Evolutionary conservation across 805 yeast genomes (phyloP).

Genomic region (Metschnikowia picachoensis): DNA sequence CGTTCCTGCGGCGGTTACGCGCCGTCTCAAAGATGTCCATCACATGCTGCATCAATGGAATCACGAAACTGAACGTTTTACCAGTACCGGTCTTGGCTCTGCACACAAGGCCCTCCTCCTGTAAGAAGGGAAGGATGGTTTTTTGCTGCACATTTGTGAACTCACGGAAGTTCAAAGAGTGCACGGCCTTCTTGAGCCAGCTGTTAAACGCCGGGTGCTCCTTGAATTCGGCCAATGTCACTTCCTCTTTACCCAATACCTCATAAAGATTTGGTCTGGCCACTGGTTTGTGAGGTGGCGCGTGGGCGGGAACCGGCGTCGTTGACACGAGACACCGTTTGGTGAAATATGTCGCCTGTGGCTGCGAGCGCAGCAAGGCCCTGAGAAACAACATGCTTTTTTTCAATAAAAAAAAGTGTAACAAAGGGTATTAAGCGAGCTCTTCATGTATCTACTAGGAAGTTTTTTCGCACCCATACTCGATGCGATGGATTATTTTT

Average conservation of each 20-base stretch:
- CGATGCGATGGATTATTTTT: constrained; percentile 6
- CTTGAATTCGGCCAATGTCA: constrained; percentile 14
- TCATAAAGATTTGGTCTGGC: constrained; percentile 8
- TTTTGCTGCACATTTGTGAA: constrained; percentile 69
- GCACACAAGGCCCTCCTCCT: constrained; percentile 67
- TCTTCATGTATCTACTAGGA: background rate
- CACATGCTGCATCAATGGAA: constrained; percentile 68
- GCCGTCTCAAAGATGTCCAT: constrained; percentile 25
- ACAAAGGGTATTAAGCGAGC: background rate
- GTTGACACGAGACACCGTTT: constrained; percentile 1
- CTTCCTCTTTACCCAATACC: constrained; percentile 7
- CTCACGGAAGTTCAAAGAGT: constrained; percentile 37
- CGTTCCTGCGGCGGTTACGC: constrained; percentile 27
- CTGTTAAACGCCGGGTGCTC: constrained; percentile 9
- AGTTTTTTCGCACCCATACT: constrained; percentile 8
- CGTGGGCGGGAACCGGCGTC: background rate
- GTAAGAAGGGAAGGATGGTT: constrained; percentile 55
- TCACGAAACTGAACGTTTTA: constrained; percentile 83
- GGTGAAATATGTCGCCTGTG: background rate
- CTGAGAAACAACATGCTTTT: constrained; percentile 4
- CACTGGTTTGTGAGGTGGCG: constrained; percentile 10
- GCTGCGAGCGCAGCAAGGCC: constrained; percentile 2
- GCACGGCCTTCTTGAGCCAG: constrained; percentile 12
- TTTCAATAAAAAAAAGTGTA: background rate
- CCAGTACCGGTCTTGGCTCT: constrained; percentile 97